These are phyloP conservation scores for Acarospora socialis DNA, from an alignment of 2,329 filamentous ascomycete species.

Conservation along the genomic window DNA sequence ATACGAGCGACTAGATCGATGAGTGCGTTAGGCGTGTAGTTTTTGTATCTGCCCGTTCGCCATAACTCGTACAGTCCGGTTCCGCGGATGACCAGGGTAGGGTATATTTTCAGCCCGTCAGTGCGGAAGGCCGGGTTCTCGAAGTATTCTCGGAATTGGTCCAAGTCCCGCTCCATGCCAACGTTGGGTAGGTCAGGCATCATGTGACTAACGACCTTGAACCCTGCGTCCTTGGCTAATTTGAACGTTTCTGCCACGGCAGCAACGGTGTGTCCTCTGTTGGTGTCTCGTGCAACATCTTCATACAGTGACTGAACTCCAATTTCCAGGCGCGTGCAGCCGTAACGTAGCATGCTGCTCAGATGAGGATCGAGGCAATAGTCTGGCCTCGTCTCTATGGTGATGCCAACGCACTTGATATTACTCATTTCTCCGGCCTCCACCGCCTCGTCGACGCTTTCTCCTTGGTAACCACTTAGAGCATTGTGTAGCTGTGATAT, in stretches of 20 bases:
- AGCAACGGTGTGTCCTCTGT: conserved; percentile 89
- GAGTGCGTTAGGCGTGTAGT: conserved; percentile 93
- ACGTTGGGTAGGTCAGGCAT: conserved; percentile 98
- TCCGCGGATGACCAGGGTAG: conserved; percentile 89
- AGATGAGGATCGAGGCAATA: conserved; percentile 95
- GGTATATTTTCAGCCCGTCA: conserved; percentile 95
- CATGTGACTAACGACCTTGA: conserved; percentile 99
- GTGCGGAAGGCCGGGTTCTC: conserved; percentile 92
- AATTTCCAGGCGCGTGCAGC: conserved; percentile 85
- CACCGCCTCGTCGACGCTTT: conserved; percentile 89
- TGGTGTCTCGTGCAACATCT: conserved; percentile 95
- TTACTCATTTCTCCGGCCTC: conserved; percentile 91
- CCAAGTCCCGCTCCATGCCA: conserved; percentile 92
- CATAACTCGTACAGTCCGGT: conserved; percentile 95
- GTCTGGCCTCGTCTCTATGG: conserved; percentile 91
- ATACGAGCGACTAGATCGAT: conserved; percentile 96
- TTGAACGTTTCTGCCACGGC: conserved; percentile 94
- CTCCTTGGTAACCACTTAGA: conserved; percentile 86
- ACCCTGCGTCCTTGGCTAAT: conserved; percentile 92
- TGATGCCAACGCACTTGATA: conserved; percentile 95
- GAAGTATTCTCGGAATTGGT: conserved; percentile 96
- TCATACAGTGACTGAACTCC: conserved; percentile 96
- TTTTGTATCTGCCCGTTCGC: conserved; percentile 93
- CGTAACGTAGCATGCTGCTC: conserved; percentile 92
- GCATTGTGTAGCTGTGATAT: conserved; percentile 95